Evolutionary conservation across 2,329 filamentous ascomycete genomes (phyloP).

Genomic region (Trichoderma pleuroti): DNA sequence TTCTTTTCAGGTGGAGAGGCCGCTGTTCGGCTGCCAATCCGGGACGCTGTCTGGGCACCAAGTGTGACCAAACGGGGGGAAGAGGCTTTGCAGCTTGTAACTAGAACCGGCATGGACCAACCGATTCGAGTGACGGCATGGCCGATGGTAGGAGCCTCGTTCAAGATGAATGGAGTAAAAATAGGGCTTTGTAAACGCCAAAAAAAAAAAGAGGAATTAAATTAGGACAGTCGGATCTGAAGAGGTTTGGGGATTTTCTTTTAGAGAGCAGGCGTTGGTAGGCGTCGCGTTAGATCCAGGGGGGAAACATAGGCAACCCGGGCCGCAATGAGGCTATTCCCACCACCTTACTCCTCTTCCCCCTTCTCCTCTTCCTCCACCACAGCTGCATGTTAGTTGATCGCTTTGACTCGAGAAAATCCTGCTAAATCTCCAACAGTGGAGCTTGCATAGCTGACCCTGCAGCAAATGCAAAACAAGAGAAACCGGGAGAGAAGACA

Average conservation of each 20-base stretch:
- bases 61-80: background rate
- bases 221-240: background rate
- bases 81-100: conserved; percentile 1
- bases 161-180: background rate
- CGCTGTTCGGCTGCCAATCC: conserved; percentile 11
- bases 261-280: background rate
- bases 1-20: conserved; percentile 7
- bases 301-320: background rate
- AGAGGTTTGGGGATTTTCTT: background rate
- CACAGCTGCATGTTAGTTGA: conserved; percentile 6
- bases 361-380: background rate
- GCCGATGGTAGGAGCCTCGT: background rate
- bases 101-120: conserved; percentile 14
- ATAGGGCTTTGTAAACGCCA: background rate
- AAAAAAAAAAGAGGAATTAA: background rate
- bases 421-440: background rate
- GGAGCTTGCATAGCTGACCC: background rate
- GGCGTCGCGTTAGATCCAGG: background rate
- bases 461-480: background rate
- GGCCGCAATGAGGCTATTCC: conserved; percentile 2
- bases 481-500: background rate
- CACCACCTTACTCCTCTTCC: background rate
- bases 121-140: conserved; percentile 15
- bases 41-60: conserved; percentile 2
- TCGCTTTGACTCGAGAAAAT: background rate